Evolutionary conservation across 768 basidiomycete species (phyloP), one percentile per base, ranked within the genome.

Genomic region (Mycena filopes): DNA sequence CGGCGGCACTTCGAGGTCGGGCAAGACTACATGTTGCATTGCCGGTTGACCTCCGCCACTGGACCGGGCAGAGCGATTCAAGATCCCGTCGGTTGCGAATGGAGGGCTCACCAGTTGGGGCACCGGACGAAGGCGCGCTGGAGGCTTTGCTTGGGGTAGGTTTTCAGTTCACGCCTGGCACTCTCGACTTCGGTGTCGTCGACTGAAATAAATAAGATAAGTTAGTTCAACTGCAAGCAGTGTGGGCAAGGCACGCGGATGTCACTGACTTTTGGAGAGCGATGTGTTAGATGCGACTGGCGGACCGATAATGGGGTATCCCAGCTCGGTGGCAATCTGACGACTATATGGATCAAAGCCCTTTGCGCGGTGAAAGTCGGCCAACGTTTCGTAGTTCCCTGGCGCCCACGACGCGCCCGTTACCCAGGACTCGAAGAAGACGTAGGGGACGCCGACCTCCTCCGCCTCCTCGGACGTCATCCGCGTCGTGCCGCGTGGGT

Each of bases 1-100:
- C 3, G 58, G 58, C 2, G 58, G 58, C 4, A 60, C 58, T 33
- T 60, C 58, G n/a, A 50, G 0, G 25, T 42, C 48, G 4, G 58
- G 58, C 8, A 60, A 21, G 1, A 51, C 41, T 16, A 60, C 58
- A 48, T 51, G 42, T 50, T 51, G 38, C 8, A 42, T 29, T 12
- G n/a, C 40, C 26, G 58, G 49, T 21, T 42, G 47, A 6, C 28
- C 12, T n/a, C 49, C n/a, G 4, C 58, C 49, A 18, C 58, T 51
- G 26, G 8, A 28, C 11, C 40, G 47, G 48, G 21, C n/a, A 21
- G 38, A 28, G 40, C 10, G 29, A 31, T 26, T 31, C 9, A 45
- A 8, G 11, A 4, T 47, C 47, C n/a, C 57, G 40, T 10, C 29
- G 43, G 13, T 2, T 10, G 7, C 5, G 11, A 48, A 16, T 10